Base-by-base conservation (phyloP, 2,329 filamentous ascomycete species). In the Apiospora saccharicola region DNA sequence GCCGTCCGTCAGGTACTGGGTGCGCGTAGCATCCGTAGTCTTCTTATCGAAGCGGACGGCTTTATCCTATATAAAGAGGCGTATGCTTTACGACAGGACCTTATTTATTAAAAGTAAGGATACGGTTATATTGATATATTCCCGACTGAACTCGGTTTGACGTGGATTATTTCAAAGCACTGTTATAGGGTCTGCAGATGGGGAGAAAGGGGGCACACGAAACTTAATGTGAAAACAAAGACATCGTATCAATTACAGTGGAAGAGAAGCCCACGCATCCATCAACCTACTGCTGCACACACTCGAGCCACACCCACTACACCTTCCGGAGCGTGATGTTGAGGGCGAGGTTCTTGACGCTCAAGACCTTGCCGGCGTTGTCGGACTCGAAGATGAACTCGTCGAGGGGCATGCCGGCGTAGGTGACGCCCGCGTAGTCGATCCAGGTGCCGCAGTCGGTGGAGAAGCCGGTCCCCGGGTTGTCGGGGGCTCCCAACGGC, bases 311-410 rank as follows among this genome's bases (percentile, higher is more conserved):
- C 57, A 64, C 4, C 0, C 2, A 41, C n/a, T 10, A 64, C 34
- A 76, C 71, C 70, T 77, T 78, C 0, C 75, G 68, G 71, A 80
- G 43, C 24, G 71, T 74, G 69, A 75, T 75, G 70, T 78, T 72
- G 70, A 79, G 41, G 16, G 78, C 78, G 41, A 74, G 71, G 53
- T 80, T 80, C 73, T 77, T 76, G 46, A 79, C 75, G 34, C 76
- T 76, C n/a, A 74, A 61, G 3, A 78, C 78, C 6, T 72, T 73
- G 14, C 77, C 78, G 2, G 71, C 71, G 10, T 72, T 72, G 71
- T 78, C 75, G 16, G 79, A n/a, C 22, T 79, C 77, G 44, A 80
- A 80, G 53, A 80, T 73, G 71, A 80, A 80, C 61, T 74, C 71
- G 30, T 80, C 78, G 53, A 80, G 69, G 13, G 78, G 77, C 72